Evolutionary conservation across 1,284 basidiomycete genomes (phyloP).

Genomic region (Papiliotrema laurentii): DNA sequence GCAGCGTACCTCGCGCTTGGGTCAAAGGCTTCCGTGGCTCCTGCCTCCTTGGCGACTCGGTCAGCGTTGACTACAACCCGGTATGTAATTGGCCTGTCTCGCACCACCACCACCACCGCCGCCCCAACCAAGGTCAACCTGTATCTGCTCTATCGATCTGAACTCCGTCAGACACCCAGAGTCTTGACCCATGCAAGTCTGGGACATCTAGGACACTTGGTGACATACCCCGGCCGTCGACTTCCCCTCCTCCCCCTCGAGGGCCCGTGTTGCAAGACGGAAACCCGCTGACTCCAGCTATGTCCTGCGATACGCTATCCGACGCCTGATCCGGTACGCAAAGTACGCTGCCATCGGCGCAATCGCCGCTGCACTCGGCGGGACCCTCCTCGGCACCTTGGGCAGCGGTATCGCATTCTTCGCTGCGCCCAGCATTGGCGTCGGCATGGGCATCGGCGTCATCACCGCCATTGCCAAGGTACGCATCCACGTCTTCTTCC

Average conservation of each 20-base stretch:
- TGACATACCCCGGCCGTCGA: no score
- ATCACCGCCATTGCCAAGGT: constrained; percentile 40
- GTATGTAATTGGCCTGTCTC: constrained; percentile 14
- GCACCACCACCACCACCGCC: no score
- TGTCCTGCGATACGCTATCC: constrained; percentile 42
- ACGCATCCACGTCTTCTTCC: constrained; percentile 2
- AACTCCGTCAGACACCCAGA: background rate
- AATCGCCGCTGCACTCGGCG: constrained; percentile 37
- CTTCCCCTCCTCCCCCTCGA: no score
- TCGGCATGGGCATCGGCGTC: constrained; percentile 40
- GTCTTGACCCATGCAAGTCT: background rate
- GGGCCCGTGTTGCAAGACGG: no score
- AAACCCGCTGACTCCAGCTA: constrained; percentile 32
- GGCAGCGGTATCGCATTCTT: constrained; percentile 44
- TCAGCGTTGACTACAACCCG: constrained; percentile 40
- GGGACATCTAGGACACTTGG: no score
- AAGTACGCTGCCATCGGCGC: constrained; percentile 46
- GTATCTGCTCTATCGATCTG: background rate
- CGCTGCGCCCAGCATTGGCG: constrained; percentile 38
- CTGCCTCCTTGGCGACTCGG: constrained; percentile 38
- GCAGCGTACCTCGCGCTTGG: constrained; percentile 44
- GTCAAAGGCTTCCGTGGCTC: constrained; percentile 28
- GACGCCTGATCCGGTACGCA: constrained; percentile 43
- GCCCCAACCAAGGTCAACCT: no score
- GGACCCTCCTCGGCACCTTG: constrained; percentile 37